These are phyloP conservation scores for Amaranthus palmeri DNA, from an alignment of 148 eudicot genomes.

Conservation along the genomic window DNA sequence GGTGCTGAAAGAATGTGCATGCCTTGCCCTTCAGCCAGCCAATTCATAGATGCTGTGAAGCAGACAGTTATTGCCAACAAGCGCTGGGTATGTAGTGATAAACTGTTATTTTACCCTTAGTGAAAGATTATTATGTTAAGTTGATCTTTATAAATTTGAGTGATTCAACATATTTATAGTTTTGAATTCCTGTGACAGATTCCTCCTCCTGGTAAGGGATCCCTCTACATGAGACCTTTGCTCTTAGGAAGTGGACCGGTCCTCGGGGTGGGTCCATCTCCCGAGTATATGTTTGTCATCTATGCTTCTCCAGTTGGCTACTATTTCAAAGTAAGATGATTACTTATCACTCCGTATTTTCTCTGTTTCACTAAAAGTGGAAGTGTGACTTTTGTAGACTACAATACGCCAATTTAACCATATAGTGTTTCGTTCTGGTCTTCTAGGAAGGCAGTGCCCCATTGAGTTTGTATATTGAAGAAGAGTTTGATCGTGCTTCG, in stretches of 20 bases:
- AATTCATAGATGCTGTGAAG: constrained; percentile 43
- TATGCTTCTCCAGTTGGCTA: constrained; percentile 91
- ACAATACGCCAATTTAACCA: neutral
- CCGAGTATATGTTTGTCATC: constrained; percentile 77
- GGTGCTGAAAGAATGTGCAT: constrained; percentile 55
- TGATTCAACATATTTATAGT: neutral
- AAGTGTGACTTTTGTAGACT: too few relatives aligned
- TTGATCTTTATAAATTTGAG: neutral
- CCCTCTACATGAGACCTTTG: constrained; percentile 84
- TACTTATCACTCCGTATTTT: neutral
- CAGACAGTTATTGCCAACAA: constrained; percentile 44
- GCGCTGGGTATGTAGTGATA: constrained; percentile 33
- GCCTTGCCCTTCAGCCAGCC: constrained; percentile 43
- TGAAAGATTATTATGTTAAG: neutral
- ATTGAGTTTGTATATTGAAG: constrained; percentile 69
- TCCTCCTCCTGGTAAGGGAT: constrained; percentile 92
- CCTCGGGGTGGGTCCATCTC: constrained; percentile 74
- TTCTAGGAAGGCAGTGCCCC: constrained; percentile 69
- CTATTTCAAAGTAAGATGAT: constrained; percentile 65
- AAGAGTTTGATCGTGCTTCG: constrained; percentile 73
- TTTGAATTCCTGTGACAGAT: constrained; percentile 40
- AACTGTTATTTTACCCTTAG: neutral
- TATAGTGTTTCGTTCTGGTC: neutral
- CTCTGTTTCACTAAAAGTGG: too few relatives aligned
- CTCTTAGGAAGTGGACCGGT: constrained; percentile 81